phyloP scores from a whole-genome alignment of 148 eudicot species.

The Arctostaphylos glauca region DNA sequence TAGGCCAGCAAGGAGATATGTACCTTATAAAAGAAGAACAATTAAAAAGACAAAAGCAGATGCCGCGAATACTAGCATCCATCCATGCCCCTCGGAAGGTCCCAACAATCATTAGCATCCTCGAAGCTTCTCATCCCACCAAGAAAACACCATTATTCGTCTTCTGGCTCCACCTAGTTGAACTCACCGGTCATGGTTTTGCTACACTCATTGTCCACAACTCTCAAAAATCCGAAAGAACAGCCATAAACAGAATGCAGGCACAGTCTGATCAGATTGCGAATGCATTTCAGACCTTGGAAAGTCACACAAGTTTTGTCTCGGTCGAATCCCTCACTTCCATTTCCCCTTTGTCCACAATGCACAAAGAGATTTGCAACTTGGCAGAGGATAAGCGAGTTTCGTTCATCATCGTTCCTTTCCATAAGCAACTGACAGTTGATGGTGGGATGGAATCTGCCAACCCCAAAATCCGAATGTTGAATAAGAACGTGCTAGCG shows the following conservation, averaged over 20 bases:
- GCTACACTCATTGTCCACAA: constrained; percentile 86
- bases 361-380: constrained; percentile 37
- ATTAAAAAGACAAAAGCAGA: constrained; percentile 15
- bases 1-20: constrained; percentile 17
- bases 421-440: constrained; percentile 36
- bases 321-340: constrained; percentile 30
- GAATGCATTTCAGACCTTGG: constrained; percentile 36
- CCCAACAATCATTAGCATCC: constrained; percentile 71
- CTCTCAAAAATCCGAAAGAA: constrained; percentile 47
- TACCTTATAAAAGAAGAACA: constrained; percentile 20
- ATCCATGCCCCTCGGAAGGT: constrained; percentile 67
- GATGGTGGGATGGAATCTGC: constrained; percentile 39
- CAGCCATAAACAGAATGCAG: constrained; percentile 63
- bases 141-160: constrained; percentile 51
- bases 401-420: constrained; percentile 29
- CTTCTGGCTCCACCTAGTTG: constrained; percentile 53
- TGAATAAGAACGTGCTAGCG: constrained; percentile 29
- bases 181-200: constrained; percentile 54
- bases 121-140: constrained; percentile 59
- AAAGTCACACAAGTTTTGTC: constrained; percentile 26
- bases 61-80: constrained; percentile 45
- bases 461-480: constrained; percentile 17
- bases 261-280: constrained; percentile 86
- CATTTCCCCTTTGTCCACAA: constrained; percentile 32
- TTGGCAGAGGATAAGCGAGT: constrained; percentile 32